Percentiles rank a stretch among this genome's conserved stretches.
Conservation (phyloP, 169 alveolate species). For the Theileria sp. region DNA sequence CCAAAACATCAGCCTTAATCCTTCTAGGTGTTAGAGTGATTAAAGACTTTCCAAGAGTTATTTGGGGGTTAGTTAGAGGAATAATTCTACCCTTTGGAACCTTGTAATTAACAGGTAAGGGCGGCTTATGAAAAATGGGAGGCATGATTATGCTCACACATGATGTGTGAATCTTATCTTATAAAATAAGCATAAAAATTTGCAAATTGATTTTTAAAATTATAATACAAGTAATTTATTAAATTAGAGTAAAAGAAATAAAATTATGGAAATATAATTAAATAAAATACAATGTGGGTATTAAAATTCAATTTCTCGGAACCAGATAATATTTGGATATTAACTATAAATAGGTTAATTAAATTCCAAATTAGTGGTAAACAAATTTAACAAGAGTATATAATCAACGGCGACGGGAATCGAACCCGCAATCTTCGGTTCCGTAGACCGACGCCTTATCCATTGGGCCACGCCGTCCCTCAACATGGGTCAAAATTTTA, state of each 20-base stretch:
- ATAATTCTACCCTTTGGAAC: slow-evolving; percentile 77
- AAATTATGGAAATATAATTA: background rate
- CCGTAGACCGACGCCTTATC: slow-evolving; percentile 98
- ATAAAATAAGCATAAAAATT: background rate
- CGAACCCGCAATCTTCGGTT: slow-evolving; percentile 97
- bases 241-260: no score
- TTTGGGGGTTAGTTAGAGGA: slow-evolving; percentile 69
- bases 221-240: background rate
- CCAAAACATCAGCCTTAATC: slow-evolving; percentile 72
- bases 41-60: slow-evolving; percentile 71
- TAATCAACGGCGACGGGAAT: slow-evolving; percentile 90
- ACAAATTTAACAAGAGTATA: background rate
- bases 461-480: slow-evolving; percentile 96
- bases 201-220: background rate
- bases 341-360: background rate
- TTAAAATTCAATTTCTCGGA: background rate
- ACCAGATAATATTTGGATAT: background rate
- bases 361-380: background rate
- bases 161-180: background rate
- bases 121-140: slow-evolving; percentile 73
- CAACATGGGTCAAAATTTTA: slow-evolving; percentile 10
- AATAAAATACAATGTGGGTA: background rate
- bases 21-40: slow-evolving; percentile 75
- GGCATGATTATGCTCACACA: slow-evolving; percentile 63
- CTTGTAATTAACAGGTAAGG: slow-evolving; percentile 71